phyloP scores from a whole-genome alignment of 2,329 filamentous ascomycete genomes.

The Alternaria infectoria region DNA sequence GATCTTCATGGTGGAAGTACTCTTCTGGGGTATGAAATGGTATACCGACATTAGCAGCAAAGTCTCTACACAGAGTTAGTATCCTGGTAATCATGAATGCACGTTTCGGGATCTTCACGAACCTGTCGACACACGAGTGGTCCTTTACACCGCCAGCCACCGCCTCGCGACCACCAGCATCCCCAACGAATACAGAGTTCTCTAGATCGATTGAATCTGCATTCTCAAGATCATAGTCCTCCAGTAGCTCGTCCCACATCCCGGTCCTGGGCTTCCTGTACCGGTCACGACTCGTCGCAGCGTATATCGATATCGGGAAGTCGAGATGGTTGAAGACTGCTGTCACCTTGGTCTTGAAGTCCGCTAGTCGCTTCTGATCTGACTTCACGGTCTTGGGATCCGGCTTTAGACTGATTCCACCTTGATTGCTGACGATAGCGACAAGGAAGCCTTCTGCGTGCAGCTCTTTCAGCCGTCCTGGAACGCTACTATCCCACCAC shows the following conservation, averaged over 20 bases:
- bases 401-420: slow-evolving; percentile 75
- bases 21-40: slow-evolving; percentile 87
- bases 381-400: slow-evolving; percentile 73
- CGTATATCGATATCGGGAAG: slow-evolving; percentile 81
- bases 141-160: slow-evolving; percentile 55
- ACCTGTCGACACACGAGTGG: slow-evolving; percentile 67
- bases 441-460: slow-evolving; percentile 77
- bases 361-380: slow-evolving; percentile 70
- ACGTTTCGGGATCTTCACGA: slow-evolving; percentile 21
- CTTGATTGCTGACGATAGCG: slow-evolving; percentile 88
- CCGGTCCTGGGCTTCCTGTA: slow-evolving; percentile 87
- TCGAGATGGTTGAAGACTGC: slow-evolving; percentile 74
- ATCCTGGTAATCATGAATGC: slow-evolving; percentile 6
- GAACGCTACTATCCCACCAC: slow-evolving; percentile 84
- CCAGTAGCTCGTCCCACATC: slow-evolving; percentile 79
- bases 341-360: slow-evolving; percentile 83
- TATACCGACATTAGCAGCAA: slow-evolving; percentile 84
- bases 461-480: slow-evolving; percentile 69
- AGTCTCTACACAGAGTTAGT: slow-evolving; percentile 59
- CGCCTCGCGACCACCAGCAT: slow-evolving; percentile 68
- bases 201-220: slow-evolving; percentile 68
- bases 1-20: slow-evolving; percentile 75
- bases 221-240: slow-evolving; percentile 58
- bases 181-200: slow-evolving; percentile 84
- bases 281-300: slow-evolving; percentile 80